phyloP scores from a whole-genome alignment of 805 yeast species.

The Wickerhamomyces chambardii region DNA sequence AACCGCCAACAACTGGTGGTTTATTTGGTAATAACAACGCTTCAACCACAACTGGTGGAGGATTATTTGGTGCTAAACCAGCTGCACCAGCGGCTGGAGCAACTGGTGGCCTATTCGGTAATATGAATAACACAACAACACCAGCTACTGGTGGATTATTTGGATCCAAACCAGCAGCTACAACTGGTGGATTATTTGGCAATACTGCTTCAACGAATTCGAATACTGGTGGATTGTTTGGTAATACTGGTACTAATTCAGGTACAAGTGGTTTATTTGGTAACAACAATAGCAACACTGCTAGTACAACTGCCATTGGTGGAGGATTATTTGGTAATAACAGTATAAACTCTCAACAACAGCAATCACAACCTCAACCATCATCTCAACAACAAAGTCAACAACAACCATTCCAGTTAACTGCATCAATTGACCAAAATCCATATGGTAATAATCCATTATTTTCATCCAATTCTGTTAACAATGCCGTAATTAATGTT shows the following conservation, averaged over 20 bases:
- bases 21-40: constrained; percentile 23
- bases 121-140: constrained; percentile 16
- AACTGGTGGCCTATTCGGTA: constrained; percentile 31
- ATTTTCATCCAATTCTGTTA: constrained; percentile 32
- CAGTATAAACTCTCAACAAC: constrained; percentile 10
- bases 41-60: constrained; percentile 23
- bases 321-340: constrained; percentile 19
- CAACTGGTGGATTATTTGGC: constrained; percentile 34
- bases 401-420: constrained; percentile 16
- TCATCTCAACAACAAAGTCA: constrained; percentile 5
- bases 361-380: constrained; percentile 5
- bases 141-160: constrained; percentile 27
- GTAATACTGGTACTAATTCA: constrained; percentile 10
- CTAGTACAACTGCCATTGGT: constrained; percentile 13
- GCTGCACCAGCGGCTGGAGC: constrained; percentile 4
- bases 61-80: constrained; percentile 24
- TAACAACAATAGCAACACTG: constrained; percentile 16
- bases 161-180: constrained; percentile 23
- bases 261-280: constrained; percentile 38
- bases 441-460: constrained; percentile 81
- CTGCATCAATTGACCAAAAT: constrained; percentile 32
- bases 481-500: constrained; percentile 25
- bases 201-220: constrained; percentile 10
- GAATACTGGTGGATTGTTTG: constrained; percentile 11
- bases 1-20: constrained; percentile 13